Percentiles rank a stretch among this genome's conserved stretches.
Evolutionary conservation across 257 asterid genomes (phyloP).

Genomic region (Linaria vulgaris): DNA sequence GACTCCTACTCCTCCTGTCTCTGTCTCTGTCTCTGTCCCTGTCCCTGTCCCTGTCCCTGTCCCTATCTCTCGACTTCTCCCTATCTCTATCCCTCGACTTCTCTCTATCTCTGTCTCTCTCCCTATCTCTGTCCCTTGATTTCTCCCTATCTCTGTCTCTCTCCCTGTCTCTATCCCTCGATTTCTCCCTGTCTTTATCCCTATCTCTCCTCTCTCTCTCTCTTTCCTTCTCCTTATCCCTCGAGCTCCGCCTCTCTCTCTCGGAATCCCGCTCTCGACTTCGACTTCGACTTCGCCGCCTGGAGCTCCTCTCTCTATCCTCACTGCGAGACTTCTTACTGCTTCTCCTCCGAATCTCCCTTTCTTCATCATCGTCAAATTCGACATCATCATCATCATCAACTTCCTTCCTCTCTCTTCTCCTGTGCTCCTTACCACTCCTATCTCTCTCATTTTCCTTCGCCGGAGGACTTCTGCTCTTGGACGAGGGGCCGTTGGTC

Average conservation of each 20-base stretch:
- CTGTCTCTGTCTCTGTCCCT: slow-evolving; percentile 32
- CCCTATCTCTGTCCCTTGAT: slow-evolving; percentile 14
- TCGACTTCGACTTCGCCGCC: slow-evolving; percentile 46
- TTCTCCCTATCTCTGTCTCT: slow-evolving; percentile 39
- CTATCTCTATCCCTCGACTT: slow-evolving; percentile 28
- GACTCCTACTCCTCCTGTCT: slow-evolving; percentile 75
- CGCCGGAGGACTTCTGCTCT: slow-evolving; percentile 44
- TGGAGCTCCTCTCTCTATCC: slow-evolving; percentile 63
- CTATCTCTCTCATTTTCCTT: slow-evolving; percentile 58
- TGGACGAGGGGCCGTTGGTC: slow-evolving; percentile 62
- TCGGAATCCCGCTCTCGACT: slow-evolving; percentile 57
- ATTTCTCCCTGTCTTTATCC: slow-evolving; percentile 32
- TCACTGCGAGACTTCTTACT: slow-evolving; percentile 71
- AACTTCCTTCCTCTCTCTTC: slow-evolving; percentile 70
- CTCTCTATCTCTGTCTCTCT: slow-evolving; percentile 23
- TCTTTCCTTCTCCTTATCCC: slow-evolving; percentile 46
- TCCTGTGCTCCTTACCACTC: slow-evolving; percentile 64
- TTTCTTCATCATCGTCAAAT: slow-evolving; percentile 58
- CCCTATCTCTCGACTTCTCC: slow-evolving; percentile 40
- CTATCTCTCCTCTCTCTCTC: slow-evolving; percentile 34
- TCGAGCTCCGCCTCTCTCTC: slow-evolving; percentile 48
- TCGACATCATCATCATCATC: slow-evolving; percentile 59
- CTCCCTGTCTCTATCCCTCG: slow-evolving; percentile 31
- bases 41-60: slow-evolving; percentile 33
- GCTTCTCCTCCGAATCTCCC: slow-evolving; percentile 60